These are phyloP conservation scores for Solanum microdontum DNA, from an alignment of 257 asterid species.

Conservation along the genomic window DNA sequence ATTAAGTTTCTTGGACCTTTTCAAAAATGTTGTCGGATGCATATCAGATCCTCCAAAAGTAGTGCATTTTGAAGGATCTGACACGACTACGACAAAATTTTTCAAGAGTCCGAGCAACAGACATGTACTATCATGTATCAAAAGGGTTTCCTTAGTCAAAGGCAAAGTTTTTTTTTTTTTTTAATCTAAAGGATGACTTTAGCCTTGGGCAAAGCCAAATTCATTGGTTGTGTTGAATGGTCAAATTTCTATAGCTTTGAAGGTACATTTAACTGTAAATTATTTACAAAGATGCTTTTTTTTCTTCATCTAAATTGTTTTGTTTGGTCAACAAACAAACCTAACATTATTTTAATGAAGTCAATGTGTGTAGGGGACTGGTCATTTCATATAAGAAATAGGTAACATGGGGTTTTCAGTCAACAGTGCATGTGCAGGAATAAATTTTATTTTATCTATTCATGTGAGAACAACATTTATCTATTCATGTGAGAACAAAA, in stretches of 20 bases:
- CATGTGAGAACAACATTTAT: slow-evolving; percentile 10
- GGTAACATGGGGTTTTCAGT: slow-evolving; percentile 47
- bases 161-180: not conserved
- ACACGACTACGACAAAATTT: not conserved
- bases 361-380: slow-evolving; percentile 33
- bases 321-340: slow-evolving; percentile 39
- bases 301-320: not conserved
- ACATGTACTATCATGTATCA: not conserved
- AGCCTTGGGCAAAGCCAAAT: not conserved
- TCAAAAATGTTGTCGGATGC: not conserved
- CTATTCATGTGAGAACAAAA: slow-evolving; percentile 13
- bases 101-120: not conserved
- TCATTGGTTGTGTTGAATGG: not conserved
- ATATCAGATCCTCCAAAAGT: not conserved
- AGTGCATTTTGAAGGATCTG: not conserved
- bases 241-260: not conserved
- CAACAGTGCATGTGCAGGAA: slow-evolving; percentile 63
- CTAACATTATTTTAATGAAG: slow-evolving; percentile 23
- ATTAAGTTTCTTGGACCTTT: not conserved
- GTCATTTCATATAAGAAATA: slow-evolving; percentile 27
- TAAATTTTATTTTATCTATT: slow-evolving; percentile 13
- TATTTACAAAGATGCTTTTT: not conserved
- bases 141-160: not conserved
- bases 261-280: not conserved
- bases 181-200: not conserved